Base-by-base conservation (phyloP, 2,329 filamentous ascomycete genomes). In the Ustulina deusta region DNA sequence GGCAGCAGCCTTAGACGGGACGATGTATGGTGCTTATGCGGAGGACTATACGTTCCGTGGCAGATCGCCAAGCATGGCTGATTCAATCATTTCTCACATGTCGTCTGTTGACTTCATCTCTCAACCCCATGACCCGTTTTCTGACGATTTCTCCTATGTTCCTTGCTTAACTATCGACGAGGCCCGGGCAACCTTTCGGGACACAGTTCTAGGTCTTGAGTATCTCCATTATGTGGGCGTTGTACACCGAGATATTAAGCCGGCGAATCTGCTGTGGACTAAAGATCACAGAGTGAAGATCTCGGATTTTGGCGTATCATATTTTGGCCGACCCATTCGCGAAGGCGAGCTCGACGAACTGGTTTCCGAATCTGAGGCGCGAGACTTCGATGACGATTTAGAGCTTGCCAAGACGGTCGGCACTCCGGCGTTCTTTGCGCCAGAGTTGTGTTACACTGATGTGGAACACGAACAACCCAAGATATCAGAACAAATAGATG, bases 391-490 rank as follows among this genome's bases (percentile, higher is more conserved):
- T 74, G 93, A 97, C 77, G 94, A 97, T 70, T 89, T 97, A 68
- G 96, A 98, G 78, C 84, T 99, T n/a, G 95, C 96, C 68, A 98
- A 98, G 84, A 98, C 96, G 1, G 96, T 98, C 6, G 96, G 96
- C 60, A 99, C 96, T 0, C 96, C 96, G 6, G 96, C 95, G 1
- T 99, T 99, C 81, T 99, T 97, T 77, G 96, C 96, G 1, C 96
- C 96, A 3, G 96, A 99, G 79, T 86, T 99, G 42, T 99, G 96
- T 81, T 96, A 94, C 78, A 97, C 93, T 1, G 94, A 96, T 69
- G 81, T 90, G 27, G 90, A 89, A 69, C 85, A 81, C 74, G 89
- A 86, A 76, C 91, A 87, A 75, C 93, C 86, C 72, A 95, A 86
- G 81, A 90, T 99, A 46, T 97, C 94, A 4, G 93, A 93, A 74